These are phyloP conservation scores for Ogataea degrootiae DNA, from an alignment of 805 yeast species.

Conservation along the genomic window DNA sequence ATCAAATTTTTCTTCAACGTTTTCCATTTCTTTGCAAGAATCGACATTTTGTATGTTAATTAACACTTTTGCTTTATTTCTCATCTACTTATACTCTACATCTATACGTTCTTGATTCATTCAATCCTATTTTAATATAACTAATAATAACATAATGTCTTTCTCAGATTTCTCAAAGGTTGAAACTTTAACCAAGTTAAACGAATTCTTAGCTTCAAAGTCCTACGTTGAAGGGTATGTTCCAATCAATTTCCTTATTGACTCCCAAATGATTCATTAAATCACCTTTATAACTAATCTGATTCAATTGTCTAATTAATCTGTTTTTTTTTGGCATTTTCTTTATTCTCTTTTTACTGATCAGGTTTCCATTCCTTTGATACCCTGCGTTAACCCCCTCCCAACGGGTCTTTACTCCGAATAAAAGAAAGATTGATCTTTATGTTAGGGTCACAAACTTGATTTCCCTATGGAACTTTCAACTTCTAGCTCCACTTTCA, in stretches of 20 bases:
- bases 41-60: too few species aligned
- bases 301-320: background rate
- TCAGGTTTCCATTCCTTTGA: too few species aligned
- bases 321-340: background rate
- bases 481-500: too few species aligned
- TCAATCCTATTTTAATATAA: background rate
- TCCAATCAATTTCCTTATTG: background rate
- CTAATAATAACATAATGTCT: slow-evolving; percentile 45
- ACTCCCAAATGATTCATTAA: too few species aligned
- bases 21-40: too few species aligned
- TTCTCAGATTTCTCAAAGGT: slow-evolving; percentile 77
- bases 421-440: too few species aligned
- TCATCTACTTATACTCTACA: background rate
- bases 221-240: slow-evolving; percentile 96
- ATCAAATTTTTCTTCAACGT: too few species aligned
- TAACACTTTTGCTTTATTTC: too few species aligned
- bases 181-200: slow-evolving; percentile 68
- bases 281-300: background rate
- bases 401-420: too few species aligned
- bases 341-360: background rate
- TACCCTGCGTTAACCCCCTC: too few species aligned
- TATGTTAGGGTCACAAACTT: too few species aligned
- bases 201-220: slow-evolving; percentile 85
- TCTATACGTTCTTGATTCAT: background rate
- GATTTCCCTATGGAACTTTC: too few species aligned